Evolutionary conservation across 306 rosid species (phyloP), one percentile per base, ranked within the genome.

Genomic region (Vigna nakashimae): DNA sequence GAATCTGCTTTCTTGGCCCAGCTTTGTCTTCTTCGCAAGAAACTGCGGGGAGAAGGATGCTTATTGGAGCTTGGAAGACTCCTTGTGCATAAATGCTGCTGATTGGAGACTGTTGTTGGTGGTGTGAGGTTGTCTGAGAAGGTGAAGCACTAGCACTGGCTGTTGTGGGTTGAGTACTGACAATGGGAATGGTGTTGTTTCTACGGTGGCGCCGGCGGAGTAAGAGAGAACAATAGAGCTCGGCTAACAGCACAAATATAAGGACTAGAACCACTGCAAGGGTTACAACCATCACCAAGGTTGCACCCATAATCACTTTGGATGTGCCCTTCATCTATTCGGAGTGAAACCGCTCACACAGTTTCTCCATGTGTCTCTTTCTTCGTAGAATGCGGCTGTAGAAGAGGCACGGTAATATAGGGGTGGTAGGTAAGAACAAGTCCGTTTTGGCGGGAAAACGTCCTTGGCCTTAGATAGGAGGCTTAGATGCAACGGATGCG

Each of bases 161-260:
- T 38, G 71, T 26, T 36, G 85, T 3, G 22, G 76, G 43, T 52
- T 57, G 51, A 17, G 59, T 46, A 52, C 83, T 15, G 65, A 80
- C 4, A 24, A 36, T 15, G 50, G 76, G 24, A 56, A 66, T n/a
- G 45, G 42, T 52, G 59, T 30, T 60, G 43, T 83, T 69, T 84
- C 89, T 86, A 78, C 64, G 87, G 56, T 76, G 88, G 78, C 97
- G 97, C 7, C 93, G 85, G 77, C 90, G 91, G 80, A 84, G 89
- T 49, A 93, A 82, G 69, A 93, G 97, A 62, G 97, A 93, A 24
- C 98, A 93, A 87, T 91, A 93, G 79, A 93, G 98, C 84, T 93
- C 98, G 9, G 93, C 94, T 13, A 93, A 88, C 71, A 93, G 88
- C 30, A 91, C 97, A 43, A 91, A 66, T 79, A 93, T 88, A 28